Evolutionary conservation across 306 rosid genomes (phyloP).

Genomic region (Ceratonia siliqua): DNA sequence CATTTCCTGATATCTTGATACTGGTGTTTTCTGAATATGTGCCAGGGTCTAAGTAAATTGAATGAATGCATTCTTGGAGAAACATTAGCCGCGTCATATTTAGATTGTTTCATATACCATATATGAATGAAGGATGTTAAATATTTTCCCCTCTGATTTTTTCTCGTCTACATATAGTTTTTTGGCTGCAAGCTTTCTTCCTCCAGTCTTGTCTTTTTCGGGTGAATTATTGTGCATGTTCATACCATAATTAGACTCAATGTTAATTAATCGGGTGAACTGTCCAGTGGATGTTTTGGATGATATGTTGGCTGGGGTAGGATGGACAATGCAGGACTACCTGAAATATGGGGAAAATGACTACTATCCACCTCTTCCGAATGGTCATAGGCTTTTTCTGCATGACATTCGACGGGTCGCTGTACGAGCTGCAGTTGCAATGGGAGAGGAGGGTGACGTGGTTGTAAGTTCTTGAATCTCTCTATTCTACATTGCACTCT

Average conservation of each 20-base stretch:
- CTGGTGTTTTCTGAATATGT: slow-evolving; percentile 3
- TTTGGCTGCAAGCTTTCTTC: background rate
- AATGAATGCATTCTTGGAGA: background rate
- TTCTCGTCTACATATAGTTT: background rate
- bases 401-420: slow-evolving; percentile 91
- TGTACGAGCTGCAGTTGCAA: slow-evolving; percentile 94
- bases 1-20: background rate
- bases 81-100: background rate
- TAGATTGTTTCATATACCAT: background rate
- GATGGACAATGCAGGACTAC: slow-evolving; percentile 98
- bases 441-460: slow-evolving; percentile 99
- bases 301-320: slow-evolving; percentile 93
- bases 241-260: background rate
- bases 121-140: background rate
- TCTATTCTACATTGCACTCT: slow-evolving; percentile 29
- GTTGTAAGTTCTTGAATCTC: slow-evolving; percentile 77
- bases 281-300: slow-evolving; percentile 87
- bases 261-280: slow-evolving; percentile 8
- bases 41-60: background rate
- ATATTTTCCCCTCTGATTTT: background rate
- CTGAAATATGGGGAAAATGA: slow-evolving; percentile 88
- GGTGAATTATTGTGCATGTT: background rate
- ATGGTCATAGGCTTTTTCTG: slow-evolving; percentile 89
- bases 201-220: background rate
- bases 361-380: slow-evolving; percentile 93